Evolutionary conservation across 768 basidiomycete species (phyloP).

Genomic region (Agaricus subrufescens): DNA sequence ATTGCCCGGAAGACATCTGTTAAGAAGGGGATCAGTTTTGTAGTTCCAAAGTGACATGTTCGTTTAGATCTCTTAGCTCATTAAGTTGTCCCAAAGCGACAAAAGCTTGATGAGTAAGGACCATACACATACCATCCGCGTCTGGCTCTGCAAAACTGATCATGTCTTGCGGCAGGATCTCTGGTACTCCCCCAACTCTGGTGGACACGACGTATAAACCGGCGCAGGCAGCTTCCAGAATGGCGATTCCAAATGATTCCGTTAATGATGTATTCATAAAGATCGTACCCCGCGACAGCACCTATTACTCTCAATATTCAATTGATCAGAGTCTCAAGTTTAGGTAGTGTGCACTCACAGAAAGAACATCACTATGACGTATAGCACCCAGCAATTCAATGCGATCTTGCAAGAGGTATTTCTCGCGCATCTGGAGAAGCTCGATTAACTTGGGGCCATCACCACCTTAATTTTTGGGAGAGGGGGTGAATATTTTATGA

Average conservation of each 20-base stretch:
- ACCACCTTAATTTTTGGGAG: constrained; percentile 51
- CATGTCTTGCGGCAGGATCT: constrained; percentile 91
- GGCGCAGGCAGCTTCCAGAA: constrained; percentile 92
- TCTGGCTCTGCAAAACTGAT: constrained; percentile 94
- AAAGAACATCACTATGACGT: constrained; percentile 74
- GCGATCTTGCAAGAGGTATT: constrained; percentile 81
- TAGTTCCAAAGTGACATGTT: background rate
- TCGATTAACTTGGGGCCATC: constrained; percentile 95
- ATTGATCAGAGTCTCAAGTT: background rate
- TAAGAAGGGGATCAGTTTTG: constrained; percentile 19
- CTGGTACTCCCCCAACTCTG: constrained; percentile 92
- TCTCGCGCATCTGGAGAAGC: constrained; percentile 93
- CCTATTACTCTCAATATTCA: constrained; percentile 34
- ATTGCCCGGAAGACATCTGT: constrained; percentile 85
- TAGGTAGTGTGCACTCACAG: constrained; percentile 39
- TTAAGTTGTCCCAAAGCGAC: background rate
- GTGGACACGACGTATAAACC: constrained; percentile 95
- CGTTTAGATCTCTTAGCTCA: background rate
- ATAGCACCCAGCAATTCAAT: constrained; percentile 88
- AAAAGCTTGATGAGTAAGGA: background rate
- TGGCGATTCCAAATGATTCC: constrained; percentile 94
- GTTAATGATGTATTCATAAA: constrained; percentile 96
- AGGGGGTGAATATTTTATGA: too few relatives aligned
- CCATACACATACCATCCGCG: constrained; percentile 69
- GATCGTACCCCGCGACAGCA: constrained; percentile 83